Conservation (phyloP, 345 rosid genomes). For the Syzygium grande region DNA sequence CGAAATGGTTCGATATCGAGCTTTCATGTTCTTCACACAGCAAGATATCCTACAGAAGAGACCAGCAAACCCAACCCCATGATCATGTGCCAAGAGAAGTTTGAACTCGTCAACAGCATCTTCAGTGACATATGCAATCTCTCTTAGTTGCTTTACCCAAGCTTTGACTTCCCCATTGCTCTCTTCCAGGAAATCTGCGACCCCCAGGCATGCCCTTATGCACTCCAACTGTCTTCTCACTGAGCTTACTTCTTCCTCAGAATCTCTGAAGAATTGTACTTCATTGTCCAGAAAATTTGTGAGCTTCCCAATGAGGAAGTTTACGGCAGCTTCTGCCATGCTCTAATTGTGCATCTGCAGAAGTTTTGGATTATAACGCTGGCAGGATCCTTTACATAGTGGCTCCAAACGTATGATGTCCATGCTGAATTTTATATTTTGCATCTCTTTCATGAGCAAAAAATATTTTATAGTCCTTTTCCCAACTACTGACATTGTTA, state of each 20-base stretch:
- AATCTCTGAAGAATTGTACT: not conserved
- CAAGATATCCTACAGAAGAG: conserved; percentile 5
- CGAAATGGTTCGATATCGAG: conserved; percentile 6
- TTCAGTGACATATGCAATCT: conserved; percentile 17
- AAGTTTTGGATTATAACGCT: not conserved
- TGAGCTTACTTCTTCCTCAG: not conserved
- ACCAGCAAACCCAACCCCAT: conserved; percentile 1
- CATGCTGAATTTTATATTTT: not conserved
- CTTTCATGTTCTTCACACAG: conserved; percentile 11
- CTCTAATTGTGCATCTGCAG: not conserved
- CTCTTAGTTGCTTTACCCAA: conserved; percentile 23
- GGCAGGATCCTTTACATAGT: not conserved
- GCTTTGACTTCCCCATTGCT: conserved; percentile 9
- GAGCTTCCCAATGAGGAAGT: not conserved
- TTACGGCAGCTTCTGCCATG: not conserved
- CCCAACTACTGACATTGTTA: no score
- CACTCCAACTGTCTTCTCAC: conserved; percentile 9
- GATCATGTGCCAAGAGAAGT: conserved; percentile 6
- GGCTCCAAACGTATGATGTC: not conserved
- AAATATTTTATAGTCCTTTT: not conserved
- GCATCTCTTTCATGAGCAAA: not conserved
- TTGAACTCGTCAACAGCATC: conserved; percentile 20
- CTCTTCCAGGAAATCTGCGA: conserved; percentile 16
- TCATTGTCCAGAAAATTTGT: not conserved
- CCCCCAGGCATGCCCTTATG: conserved; percentile 8